Evolutionary conservation across 768 basidiomycete species (phyloP), one percentile per base, ranked within the genome.

Genomic region (Naganishia vishniacii): DNA sequence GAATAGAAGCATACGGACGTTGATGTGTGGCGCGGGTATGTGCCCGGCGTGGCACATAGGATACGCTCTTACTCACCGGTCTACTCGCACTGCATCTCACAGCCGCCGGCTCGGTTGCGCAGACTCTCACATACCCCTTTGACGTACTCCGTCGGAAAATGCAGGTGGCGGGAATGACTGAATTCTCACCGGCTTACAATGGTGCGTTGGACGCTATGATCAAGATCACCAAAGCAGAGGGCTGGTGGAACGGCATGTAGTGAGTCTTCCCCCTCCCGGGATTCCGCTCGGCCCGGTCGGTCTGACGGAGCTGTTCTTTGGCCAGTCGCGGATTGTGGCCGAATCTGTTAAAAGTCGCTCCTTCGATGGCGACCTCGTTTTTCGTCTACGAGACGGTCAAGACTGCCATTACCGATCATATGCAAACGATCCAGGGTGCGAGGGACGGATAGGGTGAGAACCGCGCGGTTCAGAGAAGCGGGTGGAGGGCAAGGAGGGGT

Each of bases 61-160:
- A 9, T 13, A 18, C 28, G 9, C 49, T 7, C 49, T 7, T 13
- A 18, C n/a, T 7, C 5, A 8, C 48, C 34, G 8, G 34, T 15
- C 15, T 37, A 37, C 34, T 37, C 8, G 15, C 15, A 15, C 15
- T 28, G 13, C 8, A 6, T 25, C 48, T 20, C 40, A 92, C 89
- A 32, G 78, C 93, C 66, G 91, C 91, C 16, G 90, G 89, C 84
- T 78, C 67, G 81, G 87, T 94, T 68, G 92, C 91, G 13, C 91
- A 97, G 77, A 90, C 91, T 53, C 78, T 97, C 70, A 97, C 93
- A 4, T 97, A 94, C 75, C 94, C 94, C 9, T 89, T 95, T 71
- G 94, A 99, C 75, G 89, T 98, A 5, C 78, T 98, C 64, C 83
- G 94, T 48, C 83, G 94, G 66, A 94, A 97, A 81, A 91, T 98